Percentiles rank a stretch among this genome's conserved stretches.
These are phyloP conservation scores for Adiantum capillusveneris DNA, from an alignment of 75 land plant species.

Conservation along the genomic window DNA sequence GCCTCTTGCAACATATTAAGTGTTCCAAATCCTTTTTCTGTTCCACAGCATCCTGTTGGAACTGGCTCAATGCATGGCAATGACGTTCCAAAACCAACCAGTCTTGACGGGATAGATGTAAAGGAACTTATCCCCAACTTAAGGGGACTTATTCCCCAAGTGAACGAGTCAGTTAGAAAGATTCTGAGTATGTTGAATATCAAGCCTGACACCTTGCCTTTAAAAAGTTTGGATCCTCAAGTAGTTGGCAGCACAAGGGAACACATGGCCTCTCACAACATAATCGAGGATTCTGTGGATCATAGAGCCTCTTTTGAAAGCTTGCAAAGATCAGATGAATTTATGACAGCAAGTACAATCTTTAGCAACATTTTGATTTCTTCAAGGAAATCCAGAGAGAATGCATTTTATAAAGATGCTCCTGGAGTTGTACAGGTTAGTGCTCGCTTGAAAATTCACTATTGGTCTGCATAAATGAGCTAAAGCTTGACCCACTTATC, in stretches of 20 bases:
- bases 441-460: too few relatives aligned
- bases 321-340: background rate
- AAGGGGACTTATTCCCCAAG: constrained; percentile 9
- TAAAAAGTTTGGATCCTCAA: background rate
- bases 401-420: constrained; percentile 65
- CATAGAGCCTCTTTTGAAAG: background rate
- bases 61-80: too few relatives aligned
- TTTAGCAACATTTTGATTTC: background rate
- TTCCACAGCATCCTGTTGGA: too few relatives aligned
- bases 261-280: background rate
- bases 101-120: background rate
- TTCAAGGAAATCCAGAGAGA: constrained; percentile 2
- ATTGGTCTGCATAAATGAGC: too few relatives aligned
- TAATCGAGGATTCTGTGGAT: background rate
- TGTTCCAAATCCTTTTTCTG: too few relatives aligned
- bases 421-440: constrained; percentile 49
- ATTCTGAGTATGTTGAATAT: constrained; percentile 7
- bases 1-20: too few relatives aligned
- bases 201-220: background rate
- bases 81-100: too few relatives aligned
- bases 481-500: too few relatives aligned
- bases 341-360: background rate
- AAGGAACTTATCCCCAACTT: background rate
- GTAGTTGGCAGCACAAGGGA: background rate
- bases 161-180: constrained; percentile 11